Percentiles rank a stretch among this genome's conserved stretches.
These are phyloP conservation scores for Rhinocladiella similis DNA, from an alignment of 2,329 filamentous ascomycete genomes.

Conservation along the genomic window DNA sequence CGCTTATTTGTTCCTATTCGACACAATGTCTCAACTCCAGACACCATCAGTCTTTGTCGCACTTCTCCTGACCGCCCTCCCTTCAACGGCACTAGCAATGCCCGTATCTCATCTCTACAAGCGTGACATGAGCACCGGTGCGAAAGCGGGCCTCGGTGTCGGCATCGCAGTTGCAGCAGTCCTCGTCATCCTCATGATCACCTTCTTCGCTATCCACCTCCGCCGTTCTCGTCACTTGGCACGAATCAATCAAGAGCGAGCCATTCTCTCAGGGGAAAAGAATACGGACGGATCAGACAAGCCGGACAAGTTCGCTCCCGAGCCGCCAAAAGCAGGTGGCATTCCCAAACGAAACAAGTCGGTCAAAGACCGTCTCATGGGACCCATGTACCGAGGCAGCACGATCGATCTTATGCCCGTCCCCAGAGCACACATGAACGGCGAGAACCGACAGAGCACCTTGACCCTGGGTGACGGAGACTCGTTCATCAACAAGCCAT, in stretches of 20 bases:
- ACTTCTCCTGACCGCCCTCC: conserved; percentile 14
- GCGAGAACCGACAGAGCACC: conserved; percentile 24
- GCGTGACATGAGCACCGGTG: conserved; percentile 25
- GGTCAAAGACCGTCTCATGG: conserved; percentile 30
- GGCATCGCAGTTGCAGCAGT: conserved; percentile 28
- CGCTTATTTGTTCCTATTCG: too few species aligned
- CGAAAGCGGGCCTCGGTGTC: conserved; percentile 29
- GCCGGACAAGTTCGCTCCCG: conserved; percentile 23
- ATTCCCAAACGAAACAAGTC: conserved; percentile 29
- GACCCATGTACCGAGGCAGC: conserved; percentile 29
- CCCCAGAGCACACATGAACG: conserved; percentile 16
- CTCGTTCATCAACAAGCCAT: conserved; percentile 23
- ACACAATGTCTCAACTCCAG: conserved; percentile 8
- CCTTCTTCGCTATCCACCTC: conserved; percentile 28
- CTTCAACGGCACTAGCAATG: conserved; percentile 14
- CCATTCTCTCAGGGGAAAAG: conserved; percentile 29
- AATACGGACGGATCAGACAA: conserved; percentile 29
- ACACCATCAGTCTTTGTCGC: conserved; percentile 3
- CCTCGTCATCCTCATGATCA: conserved; percentile 19
- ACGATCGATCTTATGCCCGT: conserved; percentile 28
- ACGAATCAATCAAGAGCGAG: conserved; percentile 27
- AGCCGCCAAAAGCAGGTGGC: conserved; percentile 4
- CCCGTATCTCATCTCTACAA: conserved; percentile 23
- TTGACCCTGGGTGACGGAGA: conserved; percentile 18
- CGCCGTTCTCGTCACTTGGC: conserved; percentile 24